A percentile compares a stretch with the other conserved stretches of the same genome.
Conservation (phyloP, 2,329 filamentous ascomycete genomes). For the Drechslerella coelobrocha region DNA sequence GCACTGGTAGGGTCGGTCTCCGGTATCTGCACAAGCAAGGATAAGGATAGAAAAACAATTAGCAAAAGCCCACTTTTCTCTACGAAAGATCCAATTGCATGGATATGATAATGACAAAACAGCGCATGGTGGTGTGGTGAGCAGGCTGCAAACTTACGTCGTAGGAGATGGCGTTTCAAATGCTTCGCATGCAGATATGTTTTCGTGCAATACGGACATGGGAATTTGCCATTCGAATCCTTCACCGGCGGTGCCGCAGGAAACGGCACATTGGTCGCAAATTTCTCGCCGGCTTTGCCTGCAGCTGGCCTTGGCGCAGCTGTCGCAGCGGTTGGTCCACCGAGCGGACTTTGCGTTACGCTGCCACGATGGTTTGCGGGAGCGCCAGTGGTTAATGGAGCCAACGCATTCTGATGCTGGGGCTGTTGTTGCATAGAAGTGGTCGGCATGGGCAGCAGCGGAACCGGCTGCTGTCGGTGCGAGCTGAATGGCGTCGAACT, state of each 20-base stretch:
- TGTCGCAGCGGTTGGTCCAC: constrained; percentile 30
- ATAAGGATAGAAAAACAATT: too few species aligned
- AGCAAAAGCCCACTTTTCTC: too few species aligned
- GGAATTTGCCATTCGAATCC: constrained; percentile 96
- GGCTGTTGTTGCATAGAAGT: constrained; percentile 47
- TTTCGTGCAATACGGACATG: constrained; percentile 97
- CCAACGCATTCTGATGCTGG: constrained; percentile 50
- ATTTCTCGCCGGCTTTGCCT: constrained; percentile 39
- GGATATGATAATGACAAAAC: constrained; percentile 34
- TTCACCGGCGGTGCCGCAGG: constrained; percentile 72
- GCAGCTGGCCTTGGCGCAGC: constrained; percentile 27
- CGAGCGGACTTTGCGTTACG: constrained; percentile 36
- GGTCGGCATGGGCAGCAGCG: constrained; percentile 46
- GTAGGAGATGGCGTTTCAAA: constrained; percentile 90
- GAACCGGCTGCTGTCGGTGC: constrained; percentile 47
- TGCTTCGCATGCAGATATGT: constrained; percentile 98
- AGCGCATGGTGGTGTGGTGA: constrained; percentile 5
- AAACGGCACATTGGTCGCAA: constrained; percentile 46
- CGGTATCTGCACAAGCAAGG: constrained; percentile 72
- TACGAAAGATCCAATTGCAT: too few species aligned
- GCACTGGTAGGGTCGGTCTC: constrained; percentile 97
- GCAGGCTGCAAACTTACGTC: constrained; percentile 68
- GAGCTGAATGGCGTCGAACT: constrained; percentile 46
- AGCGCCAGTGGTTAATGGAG: constrained; percentile 37
- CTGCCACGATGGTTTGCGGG: constrained; percentile 39